These are phyloP conservation scores for Sugiyamaella marilandica DNA, from an alignment of 805 yeast genomes.

Conservation along the genomic window DNA sequence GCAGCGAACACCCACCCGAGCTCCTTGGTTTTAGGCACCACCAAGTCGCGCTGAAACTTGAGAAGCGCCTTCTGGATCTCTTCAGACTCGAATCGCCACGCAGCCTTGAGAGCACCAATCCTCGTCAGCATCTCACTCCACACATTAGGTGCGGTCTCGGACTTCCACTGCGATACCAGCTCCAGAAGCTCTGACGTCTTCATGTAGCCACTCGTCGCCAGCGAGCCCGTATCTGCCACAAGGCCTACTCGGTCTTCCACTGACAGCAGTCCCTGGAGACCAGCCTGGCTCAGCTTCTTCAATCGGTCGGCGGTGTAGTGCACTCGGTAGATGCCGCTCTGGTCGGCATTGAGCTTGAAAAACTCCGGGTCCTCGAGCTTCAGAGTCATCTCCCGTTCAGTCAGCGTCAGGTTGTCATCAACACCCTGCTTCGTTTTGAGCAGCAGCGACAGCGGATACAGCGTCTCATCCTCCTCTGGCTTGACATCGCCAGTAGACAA, in stretches of 20 bases:
- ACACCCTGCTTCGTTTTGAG: constrained; percentile 52
- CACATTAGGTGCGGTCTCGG: constrained; percentile 47
- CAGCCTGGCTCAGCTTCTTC: constrained; percentile 49
- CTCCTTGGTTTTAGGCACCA: constrained; percentile 47
- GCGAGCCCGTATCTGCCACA: constrained; percentile 54
- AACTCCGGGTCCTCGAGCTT: constrained; percentile 40
- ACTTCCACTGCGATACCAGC: constrained; percentile 47
- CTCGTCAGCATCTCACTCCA: constrained; percentile 47
- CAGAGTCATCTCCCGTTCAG: constrained; percentile 44
- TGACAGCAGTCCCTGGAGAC: constrained; percentile 46
- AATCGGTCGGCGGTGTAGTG: constrained; percentile 50
- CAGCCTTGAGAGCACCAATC: constrained; percentile 39
- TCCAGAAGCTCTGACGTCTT: constrained; percentile 46
- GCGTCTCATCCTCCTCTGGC: constrained; percentile 51
- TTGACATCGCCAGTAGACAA: constrained; percentile 57
- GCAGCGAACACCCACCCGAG: constrained; percentile 63
- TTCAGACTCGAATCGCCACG: constrained; percentile 47
- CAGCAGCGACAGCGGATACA: constrained; percentile 54
- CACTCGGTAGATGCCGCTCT: constrained; percentile 57
- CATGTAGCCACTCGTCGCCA: constrained; percentile 49
- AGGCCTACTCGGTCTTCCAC: constrained; percentile 63
- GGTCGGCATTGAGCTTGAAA: constrained; percentile 58
- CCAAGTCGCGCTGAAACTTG: constrained; percentile 48
- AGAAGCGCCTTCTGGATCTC: constrained; percentile 39
- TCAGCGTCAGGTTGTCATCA: constrained; percentile 55